Evolutionary conservation across 495 filamentous ascomycete species (phyloP).

Genomic region (Neurospora intermedia): DNA sequence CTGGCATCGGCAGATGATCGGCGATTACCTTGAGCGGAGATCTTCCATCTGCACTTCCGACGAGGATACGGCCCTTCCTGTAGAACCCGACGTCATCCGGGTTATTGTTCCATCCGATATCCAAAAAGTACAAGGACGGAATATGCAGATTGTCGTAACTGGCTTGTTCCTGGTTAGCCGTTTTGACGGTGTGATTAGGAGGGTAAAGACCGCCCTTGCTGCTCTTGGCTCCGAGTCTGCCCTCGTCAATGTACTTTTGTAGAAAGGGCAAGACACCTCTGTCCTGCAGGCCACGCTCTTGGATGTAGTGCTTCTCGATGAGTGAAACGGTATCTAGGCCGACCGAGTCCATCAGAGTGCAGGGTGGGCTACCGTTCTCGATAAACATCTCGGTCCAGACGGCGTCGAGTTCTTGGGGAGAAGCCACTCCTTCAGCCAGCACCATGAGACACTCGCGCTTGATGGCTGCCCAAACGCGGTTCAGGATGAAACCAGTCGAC

Average conservation of each 20-base stretch:
- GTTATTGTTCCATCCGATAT: slow-evolving; percentile 12
- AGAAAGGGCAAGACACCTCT: slow-evolving; percentile 27
- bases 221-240: slow-evolving; percentile 24
- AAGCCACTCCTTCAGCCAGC: slow-evolving; percentile 38
- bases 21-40: slow-evolving; percentile 11
- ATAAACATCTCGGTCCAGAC: slow-evolving; percentile 32
- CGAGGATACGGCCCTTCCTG: slow-evolving; percentile 16
- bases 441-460: slow-evolving; percentile 43
- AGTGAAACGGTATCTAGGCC: slow-evolving; percentile 43
- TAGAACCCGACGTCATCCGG: slow-evolving; percentile 2
- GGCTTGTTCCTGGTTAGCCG: slow-evolving; percentile 3
- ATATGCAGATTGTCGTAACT: slow-evolving; percentile 12
- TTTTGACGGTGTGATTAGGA: slow-evolving; percentile 13
- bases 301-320: slow-evolving; percentile 31
- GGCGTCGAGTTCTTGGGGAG: slow-evolving; percentile 37
- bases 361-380: slow-evolving; percentile 11
- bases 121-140: slow-evolving; percentile 15
- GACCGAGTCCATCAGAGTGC: slow-evolving; percentile 21
- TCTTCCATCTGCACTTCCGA: slow-evolving; percentile 16
- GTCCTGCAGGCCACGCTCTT: slow-evolving; percentile 30
- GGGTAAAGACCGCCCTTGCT: slow-evolving; percentile 20
- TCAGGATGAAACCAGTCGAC: slow-evolving; percentile 42
- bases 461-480: slow-evolving; percentile 43
- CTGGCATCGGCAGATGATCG: slow-evolving; percentile 22
- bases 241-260: slow-evolving; percentile 30